These are phyloP conservation scores for Hericium coralloides DNA, from an alignment of 768 basidiomycete genomes.

Conservation along the genomic window DNA sequence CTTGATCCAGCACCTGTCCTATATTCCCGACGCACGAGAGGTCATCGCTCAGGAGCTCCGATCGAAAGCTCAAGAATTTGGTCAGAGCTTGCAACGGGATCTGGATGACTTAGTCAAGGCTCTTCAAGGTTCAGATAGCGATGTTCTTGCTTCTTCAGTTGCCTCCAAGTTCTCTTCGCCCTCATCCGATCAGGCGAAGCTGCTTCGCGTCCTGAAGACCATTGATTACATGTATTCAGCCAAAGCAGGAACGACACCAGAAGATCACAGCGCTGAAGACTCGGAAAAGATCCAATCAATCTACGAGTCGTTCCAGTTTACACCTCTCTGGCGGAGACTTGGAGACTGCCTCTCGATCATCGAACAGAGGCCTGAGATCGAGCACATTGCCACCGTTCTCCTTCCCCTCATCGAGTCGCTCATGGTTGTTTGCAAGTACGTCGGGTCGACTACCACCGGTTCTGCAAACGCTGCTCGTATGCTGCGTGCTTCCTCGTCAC, in stretches of 20 bases:
- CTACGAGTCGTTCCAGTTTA: conserved; percentile 88
- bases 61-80: conserved; percentile 80
- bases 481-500: conserved; percentile 58
- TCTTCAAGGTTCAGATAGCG: conserved; percentile 46
- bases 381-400: conserved; percentile 86
- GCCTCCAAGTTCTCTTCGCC: conserved; percentile 90
- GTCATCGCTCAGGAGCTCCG: conserved; percentile 85
- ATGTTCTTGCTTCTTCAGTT: conserved; percentile 53
- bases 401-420: conserved; percentile 92
- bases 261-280: conserved; percentile 38
- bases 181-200: conserved; percentile 93
- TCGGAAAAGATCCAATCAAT: conserved; percentile 79
- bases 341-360: conserved; percentile 85
- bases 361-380: conserved; percentile 69
- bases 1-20: conserved; percentile 87
- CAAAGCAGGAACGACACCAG: conserved; percentile 29
- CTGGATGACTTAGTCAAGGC: conserved; percentile 67
- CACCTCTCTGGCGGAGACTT: conserved; percentile 79
- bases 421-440: conserved; percentile 98
- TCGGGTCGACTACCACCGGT: conserved; percentile 51
- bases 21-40: conserved; percentile 81
- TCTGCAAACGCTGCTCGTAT: conserved; percentile 36
- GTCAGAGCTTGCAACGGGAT: conserved; percentile 62
- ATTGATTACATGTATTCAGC: conserved; percentile 94
- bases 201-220: conserved; percentile 90